A percentile compares a stretch with the other conserved stretches of the same genome.
phyloP scores from a whole-genome alignment of 345 rosid species.

The Odontarrhena argentea region DNA sequence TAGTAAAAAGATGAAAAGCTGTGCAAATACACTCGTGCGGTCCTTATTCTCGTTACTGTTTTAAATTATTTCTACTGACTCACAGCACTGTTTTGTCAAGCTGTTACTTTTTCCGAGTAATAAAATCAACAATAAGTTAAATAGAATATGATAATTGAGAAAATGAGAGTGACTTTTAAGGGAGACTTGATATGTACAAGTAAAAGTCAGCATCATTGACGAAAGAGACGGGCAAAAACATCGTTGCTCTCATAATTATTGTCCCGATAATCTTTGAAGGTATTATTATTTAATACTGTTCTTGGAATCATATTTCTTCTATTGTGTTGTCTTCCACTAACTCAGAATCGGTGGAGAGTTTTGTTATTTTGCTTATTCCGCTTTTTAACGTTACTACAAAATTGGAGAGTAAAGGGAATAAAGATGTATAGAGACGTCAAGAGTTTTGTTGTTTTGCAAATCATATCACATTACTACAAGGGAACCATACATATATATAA shows the following conservation, averaged over 20 bases:
- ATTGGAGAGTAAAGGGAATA: not conserved
- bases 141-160: not conserved
- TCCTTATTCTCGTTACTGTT: constrained; percentile 38
- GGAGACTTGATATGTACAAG: constrained; percentile 20
- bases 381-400: constrained; percentile 9
- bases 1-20: not conserved
- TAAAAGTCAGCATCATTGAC: constrained; percentile 41
- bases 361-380: constrained; percentile 24
- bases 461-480: not conserved
- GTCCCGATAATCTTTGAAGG: not conserved
- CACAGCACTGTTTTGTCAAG: not conserved
- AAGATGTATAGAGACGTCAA: not conserved
- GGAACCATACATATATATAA: not conserved
- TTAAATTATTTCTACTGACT: constrained; percentile 4
- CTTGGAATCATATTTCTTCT: not conserved
- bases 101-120: not conserved
- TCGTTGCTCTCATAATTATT: constrained; percentile 20
- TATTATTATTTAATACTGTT: not conserved
- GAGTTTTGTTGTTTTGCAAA: constrained; percentile 10
- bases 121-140: not conserved
- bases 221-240: constrained; percentile 18
- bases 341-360: constrained; percentile 12
- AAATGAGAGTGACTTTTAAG: not conserved
- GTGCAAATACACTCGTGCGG: constrained; percentile 39
- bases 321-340: constrained; percentile 24